These are phyloP conservation scores for Taphrina confusa DNA, from an alignment of 1,139 yeast genomes.

Conservation along the genomic window DNA sequence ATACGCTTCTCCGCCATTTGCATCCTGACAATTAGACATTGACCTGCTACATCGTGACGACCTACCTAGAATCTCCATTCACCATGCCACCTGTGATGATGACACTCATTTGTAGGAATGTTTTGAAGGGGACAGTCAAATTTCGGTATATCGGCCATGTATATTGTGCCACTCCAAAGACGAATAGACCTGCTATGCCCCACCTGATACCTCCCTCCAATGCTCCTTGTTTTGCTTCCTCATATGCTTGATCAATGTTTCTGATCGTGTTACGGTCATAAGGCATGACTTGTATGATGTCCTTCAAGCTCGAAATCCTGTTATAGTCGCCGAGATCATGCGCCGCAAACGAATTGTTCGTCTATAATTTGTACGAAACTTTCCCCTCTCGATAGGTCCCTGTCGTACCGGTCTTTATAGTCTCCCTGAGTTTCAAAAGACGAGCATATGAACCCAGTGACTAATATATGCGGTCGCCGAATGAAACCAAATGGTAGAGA, in stretches of 20 bases:
- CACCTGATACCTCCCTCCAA: conserved; percentile 23
- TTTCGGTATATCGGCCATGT: conserved; percentile 33
- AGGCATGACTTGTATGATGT: no score
- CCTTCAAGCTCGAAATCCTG: no score
- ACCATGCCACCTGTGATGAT: conserved; percentile 33
- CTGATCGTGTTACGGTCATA: conserved; percentile 25
- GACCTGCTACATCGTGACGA: background rate
- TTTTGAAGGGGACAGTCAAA: conserved; percentile 30
- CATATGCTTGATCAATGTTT: conserved; percentile 30
- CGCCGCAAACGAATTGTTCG: no score
- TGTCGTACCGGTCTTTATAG: no score
- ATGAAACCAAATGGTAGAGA: no score
- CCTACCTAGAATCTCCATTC: conserved; percentile 25
- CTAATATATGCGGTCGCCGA: no score
- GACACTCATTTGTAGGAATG: conserved; percentile 22
- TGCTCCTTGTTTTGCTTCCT: conserved; percentile 28
- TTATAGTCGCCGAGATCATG: no score
- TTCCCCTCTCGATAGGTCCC: no score
- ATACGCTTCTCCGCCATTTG: conserved; percentile 28
- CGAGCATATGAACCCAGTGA: no score
- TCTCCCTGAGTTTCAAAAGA: no score
- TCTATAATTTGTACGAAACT: no score
- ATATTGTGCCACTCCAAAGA: conserved; percentile 31
- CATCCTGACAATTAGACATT: conserved; percentile 1
- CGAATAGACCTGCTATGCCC: conserved; percentile 31